A percentile compares a stretch with the other conserved stretches of the same genome.
Evolutionary conservation across 805 yeast species (phyloP).

Genomic region (Schizosaccharomyces lindneri): DNA sequence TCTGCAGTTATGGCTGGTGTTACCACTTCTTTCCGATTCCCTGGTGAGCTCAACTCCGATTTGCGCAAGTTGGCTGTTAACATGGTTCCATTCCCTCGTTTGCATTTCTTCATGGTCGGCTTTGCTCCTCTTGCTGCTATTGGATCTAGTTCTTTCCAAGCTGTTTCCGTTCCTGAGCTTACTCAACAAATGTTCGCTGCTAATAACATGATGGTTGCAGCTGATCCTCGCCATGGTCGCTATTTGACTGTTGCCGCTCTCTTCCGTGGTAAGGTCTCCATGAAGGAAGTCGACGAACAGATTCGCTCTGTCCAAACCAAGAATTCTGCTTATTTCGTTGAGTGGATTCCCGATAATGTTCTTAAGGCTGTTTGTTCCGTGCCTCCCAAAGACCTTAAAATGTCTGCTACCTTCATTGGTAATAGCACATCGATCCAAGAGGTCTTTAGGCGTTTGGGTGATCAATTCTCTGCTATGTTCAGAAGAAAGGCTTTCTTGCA

Average conservation of each 20-base stretch:
- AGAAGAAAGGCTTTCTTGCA: constrained; percentile 85
- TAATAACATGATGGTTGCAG: constrained; percentile 86
- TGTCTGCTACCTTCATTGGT: constrained; percentile 85
- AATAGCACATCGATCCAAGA: constrained; percentile 88
- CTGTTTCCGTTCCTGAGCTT: constrained; percentile 71
- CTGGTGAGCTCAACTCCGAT: constrained; percentile 82
- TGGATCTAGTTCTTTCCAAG: constrained; percentile 63
- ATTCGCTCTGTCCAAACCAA: constrained; percentile 69
- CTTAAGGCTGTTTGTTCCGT: constrained; percentile 87
- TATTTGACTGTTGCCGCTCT: constrained; percentile 84
- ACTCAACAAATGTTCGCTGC: constrained; percentile 90
- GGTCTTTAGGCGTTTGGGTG: constrained; percentile 70
- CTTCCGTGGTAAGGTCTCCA: constrained; percentile 82
- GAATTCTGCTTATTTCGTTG: constrained; percentile 64
- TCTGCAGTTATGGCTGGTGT: constrained; percentile 90
- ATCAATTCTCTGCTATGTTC: constrained; percentile 81
- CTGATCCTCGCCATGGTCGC: constrained; percentile 79
- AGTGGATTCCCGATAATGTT: constrained; percentile 81
- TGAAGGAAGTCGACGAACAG: constrained; percentile 85
- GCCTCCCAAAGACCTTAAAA: constrained; percentile 64
- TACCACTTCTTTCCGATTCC: constrained; percentile 81
- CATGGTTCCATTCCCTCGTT: constrained; percentile 86
- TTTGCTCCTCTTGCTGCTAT: constrained; percentile 69
- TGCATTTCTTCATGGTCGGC: constrained; percentile 89
- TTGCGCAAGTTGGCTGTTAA: constrained; percentile 82